These are phyloP conservation scores for Sporothrix variecibatus DNA, from an alignment of 2,329 filamentous ascomycete genomes.

Conservation along the genomic window DNA sequence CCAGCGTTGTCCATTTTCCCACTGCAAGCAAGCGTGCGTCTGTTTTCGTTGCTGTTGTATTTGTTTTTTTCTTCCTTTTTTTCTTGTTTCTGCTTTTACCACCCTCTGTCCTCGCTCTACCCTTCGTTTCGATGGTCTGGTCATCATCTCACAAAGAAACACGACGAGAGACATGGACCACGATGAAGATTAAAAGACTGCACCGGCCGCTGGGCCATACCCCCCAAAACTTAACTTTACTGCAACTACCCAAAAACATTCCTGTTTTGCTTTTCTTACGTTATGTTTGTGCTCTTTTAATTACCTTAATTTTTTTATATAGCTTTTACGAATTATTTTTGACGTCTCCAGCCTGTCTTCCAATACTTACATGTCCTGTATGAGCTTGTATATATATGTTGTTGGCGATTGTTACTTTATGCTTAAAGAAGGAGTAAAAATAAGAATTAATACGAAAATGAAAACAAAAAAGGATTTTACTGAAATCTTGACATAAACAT, in stretches of 20 bases:
- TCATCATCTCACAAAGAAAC: constrained; percentile 9
- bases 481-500: too few relatives aligned
- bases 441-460: too few relatives aligned
- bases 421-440: too few relatives aligned
- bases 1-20: not conserved
- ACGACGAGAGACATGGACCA: not conserved
- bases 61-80: not conserved
- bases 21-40: constrained; percentile 4
- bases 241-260: not conserved
- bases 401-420: too few relatives aligned
- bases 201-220: constrained; percentile 22
- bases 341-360: too few relatives aligned
- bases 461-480: too few relatives aligned
- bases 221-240: not conserved
- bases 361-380: too few relatives aligned
- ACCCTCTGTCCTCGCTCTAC: not conserved
- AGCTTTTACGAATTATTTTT: constrained; percentile 4
- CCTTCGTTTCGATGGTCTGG: constrained; percentile 22
- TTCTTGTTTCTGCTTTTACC: not conserved
- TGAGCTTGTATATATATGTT: too few relatives aligned
- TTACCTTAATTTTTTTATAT: not conserved
- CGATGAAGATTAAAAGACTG: constrained; percentile 15
- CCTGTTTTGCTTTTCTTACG: not conserved
- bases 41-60: not conserved
- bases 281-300: not conserved